Conservation (phyloP, 2,329 filamentous ascomycete species). For the Colletotrichum cuscutae region DNA sequence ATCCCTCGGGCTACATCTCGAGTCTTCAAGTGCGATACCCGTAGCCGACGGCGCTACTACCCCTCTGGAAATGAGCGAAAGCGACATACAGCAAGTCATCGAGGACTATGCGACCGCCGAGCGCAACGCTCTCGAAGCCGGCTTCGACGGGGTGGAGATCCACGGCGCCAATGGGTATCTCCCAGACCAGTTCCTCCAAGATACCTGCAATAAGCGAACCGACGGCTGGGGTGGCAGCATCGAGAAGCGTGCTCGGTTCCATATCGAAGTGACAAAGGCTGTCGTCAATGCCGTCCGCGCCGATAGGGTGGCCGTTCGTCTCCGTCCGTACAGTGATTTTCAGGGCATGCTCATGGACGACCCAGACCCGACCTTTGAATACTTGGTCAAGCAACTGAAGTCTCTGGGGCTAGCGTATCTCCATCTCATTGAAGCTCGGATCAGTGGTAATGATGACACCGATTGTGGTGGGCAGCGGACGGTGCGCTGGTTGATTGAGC, state of each 20-base stretch:
- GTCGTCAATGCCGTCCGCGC: slow-evolving; percentile 56
- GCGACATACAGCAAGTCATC: slow-evolving; percentile 74
- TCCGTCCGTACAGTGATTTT: slow-evolving; percentile 68
- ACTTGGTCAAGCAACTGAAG: slow-evolving; percentile 63
- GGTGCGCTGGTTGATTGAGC: slow-evolving; percentile 42
- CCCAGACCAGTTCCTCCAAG: slow-evolving; percentile 70
- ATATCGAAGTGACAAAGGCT: slow-evolving; percentile 59
- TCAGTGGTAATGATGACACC: slow-evolving; percentile 52
- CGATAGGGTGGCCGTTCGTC: slow-evolving; percentile 61
- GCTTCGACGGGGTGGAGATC: slow-evolving; percentile 76
- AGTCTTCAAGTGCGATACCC: slow-evolving; percentile 51
- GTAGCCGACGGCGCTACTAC: slow-evolving; percentile 59
- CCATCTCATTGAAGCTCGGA: slow-evolving; percentile 67
- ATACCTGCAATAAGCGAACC: slow-evolving; percentile 60
- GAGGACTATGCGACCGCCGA: slow-evolving; percentile 66
- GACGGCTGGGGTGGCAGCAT: slow-evolving; percentile 66
- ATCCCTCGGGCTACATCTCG: slow-evolving; percentile 61
- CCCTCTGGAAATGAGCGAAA: slow-evolving; percentile 72
- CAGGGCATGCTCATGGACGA: slow-evolving; percentile 70
- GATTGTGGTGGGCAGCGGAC: slow-evolving; percentile 40
- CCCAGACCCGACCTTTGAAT: slow-evolving; percentile 66
- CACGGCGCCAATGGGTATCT: slow-evolving; percentile 70
- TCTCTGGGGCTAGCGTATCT: slow-evolving; percentile 65
- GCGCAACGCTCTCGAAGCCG: slow-evolving; percentile 67
- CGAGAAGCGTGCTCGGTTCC: slow-evolving; percentile 62